Evolutionary conservation across 2,329 filamentous ascomycete species (phyloP), one percentile per base, ranked within the genome.

Genomic region (Xylariaceae sp.): DNA sequence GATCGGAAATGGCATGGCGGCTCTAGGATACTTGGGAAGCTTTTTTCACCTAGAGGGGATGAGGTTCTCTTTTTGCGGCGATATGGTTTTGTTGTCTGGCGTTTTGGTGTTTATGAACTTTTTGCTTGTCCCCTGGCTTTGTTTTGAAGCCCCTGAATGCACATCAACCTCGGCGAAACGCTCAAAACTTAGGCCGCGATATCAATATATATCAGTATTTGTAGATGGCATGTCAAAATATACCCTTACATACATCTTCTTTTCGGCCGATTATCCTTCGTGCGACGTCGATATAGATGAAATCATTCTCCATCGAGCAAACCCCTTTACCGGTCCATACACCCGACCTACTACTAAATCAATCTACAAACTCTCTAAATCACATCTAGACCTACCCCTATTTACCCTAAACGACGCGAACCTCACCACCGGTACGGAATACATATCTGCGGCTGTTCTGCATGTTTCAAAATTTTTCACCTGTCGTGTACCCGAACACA

Each of bases 61-160:
- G 4, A 15, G 34, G 48, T 53, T 47, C 47, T 48, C 47, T 7
- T 57, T 52, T 49, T 55, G 30, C 10, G 23, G 30, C 13, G n/a
- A 44, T 42, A 50, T 55, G 17, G 48, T 7, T 8, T 6, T 17
- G 34, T 62, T 50, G 54, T 57, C 57, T 18, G 57, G 60, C 57
- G 60, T 60, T 57, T 49, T 39, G 47, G 56, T 15, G 49, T 51
- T 49, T 3, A n/a, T 45, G 10, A 23, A 34, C 9, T 17, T 2
- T 7, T 35, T 11, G 1, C 13, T n/a, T 51, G 3, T 13, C 10
- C 23, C 15, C 11, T n/a, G 30, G 49, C 15, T 35, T 51, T 34
- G 10, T 15, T 4, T 51, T 35, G 11, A n/a, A 45, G 42, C 13
- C 6, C 11, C 37, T 42, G 11, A 42, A 10, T 42, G 8, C 37